Conservation (phyloP, 1,139 yeast genomes). For the Chernovozyma aurita region DNA sequence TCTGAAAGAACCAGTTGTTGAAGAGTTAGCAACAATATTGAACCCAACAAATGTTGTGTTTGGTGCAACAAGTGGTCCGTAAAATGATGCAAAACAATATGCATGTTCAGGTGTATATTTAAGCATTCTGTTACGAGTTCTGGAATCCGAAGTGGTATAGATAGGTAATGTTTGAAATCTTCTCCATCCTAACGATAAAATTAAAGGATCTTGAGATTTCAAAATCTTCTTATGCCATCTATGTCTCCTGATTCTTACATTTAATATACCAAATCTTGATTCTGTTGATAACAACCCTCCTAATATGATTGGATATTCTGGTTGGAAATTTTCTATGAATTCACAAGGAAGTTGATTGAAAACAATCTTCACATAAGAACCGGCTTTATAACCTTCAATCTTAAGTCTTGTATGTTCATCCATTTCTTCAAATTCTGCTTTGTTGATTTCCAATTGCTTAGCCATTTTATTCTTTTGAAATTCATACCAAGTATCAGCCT, state of each 20-base stretch:
- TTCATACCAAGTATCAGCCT: slow-evolving; percentile 95
- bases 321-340: slow-evolving; percentile 80
- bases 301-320: slow-evolving; percentile 76
- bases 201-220: slow-evolving; percentile 93
- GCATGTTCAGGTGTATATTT: slow-evolving; percentile 99
- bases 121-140: slow-evolving; percentile 96
- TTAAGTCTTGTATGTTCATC: slow-evolving; percentile 70
- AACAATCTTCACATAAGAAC: slow-evolving; percentile 87
- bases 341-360: slow-evolving; percentile 87
- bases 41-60: slow-evolving; percentile 97
- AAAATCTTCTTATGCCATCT: slow-evolving; percentile 98
- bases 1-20: slow-evolving; percentile 86
- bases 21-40: slow-evolving; percentile 76
- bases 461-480: slow-evolving; percentile 96
- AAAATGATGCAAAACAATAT: slow-evolving; percentile 92
- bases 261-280: slow-evolving; percentile 87
- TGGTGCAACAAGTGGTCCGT: slow-evolving; percentile 96
- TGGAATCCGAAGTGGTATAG: slow-evolving; percentile 92
- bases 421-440: slow-evolving; percentile 69
- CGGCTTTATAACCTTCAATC: slow-evolving; percentile 91
- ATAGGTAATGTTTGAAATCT: slow-evolving; percentile 95
- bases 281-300: slow-evolving; percentile 93
- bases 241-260: slow-evolving; percentile 93
- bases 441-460: slow-evolving; percentile 90
- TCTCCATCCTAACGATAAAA: slow-evolving; percentile 95